Percentiles rank a stretch among this genome's conserved stretches.
Evolutionary conservation across 1,284 basidiomycete genomes (phyloP).

Genomic region (Quambalaria eucalypti): DNA sequence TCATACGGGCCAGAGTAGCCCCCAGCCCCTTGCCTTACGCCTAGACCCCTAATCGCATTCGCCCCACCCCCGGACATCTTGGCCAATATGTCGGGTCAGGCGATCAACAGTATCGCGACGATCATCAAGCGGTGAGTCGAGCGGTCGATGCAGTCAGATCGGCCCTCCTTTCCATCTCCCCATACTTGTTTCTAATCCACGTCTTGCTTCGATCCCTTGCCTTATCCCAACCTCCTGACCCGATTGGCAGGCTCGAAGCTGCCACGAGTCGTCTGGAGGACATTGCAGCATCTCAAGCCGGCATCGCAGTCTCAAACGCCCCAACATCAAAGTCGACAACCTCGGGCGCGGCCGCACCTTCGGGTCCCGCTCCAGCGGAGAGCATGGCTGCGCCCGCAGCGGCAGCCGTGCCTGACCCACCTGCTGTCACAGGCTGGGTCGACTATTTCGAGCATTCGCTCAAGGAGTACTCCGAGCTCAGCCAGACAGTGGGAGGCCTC

Average conservation of each 20-base stretch:
- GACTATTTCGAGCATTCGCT: constrained; percentile 65
- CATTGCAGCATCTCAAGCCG: constrained; percentile 55
- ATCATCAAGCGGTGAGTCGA: constrained; percentile 40
- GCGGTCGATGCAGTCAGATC: too few species aligned
- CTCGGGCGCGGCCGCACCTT: neutral
- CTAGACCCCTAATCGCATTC: too few species aligned
- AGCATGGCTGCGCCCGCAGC: constrained; percentile 8
- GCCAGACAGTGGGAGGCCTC: constrained; percentile 63
- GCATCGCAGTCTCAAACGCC: constrained; percentile 19
- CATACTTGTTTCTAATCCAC: too few species aligned
- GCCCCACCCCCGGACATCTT: too few species aligned
- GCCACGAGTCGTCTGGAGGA: constrained; percentile 91
- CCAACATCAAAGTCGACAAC: neutral
- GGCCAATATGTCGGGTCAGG: constrained; percentile 1
- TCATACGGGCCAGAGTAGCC: too few species aligned
- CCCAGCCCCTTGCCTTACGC: too few species aligned
- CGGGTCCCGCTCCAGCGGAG: neutral
- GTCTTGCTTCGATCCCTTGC: too few species aligned
- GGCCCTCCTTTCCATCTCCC: too few species aligned
- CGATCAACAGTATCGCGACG: constrained; percentile 11
- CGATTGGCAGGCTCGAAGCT: constrained; percentile 56
- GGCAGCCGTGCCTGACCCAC: constrained; percentile 48
- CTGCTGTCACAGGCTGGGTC: constrained; percentile 65
- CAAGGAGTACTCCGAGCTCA: constrained; percentile 64
- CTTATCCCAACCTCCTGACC: neutral